Evolutionary conservation across 768 basidiomycete species (phyloP).

Genomic region (Boletus pseudopeckii): DNA sequence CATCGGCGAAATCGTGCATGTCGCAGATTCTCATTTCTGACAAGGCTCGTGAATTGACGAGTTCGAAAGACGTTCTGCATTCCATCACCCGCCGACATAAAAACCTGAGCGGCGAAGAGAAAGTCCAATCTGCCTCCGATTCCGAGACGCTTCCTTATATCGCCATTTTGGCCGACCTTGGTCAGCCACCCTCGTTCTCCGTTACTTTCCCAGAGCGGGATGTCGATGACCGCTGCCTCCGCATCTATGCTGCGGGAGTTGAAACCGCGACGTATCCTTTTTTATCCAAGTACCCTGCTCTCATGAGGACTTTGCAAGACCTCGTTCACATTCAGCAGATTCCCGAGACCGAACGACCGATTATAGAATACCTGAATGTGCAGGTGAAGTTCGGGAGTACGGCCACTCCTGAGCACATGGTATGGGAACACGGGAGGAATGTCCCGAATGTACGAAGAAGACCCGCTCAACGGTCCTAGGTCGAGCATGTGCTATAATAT

Average conservation of each 20-base stretch:
- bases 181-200: not conserved
- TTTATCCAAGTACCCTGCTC: not conserved
- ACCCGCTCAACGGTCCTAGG: not conserved
- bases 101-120: not conserved
- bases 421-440: conserved; percentile 8
- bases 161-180: conserved; percentile 16
- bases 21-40: conserved; percentile 26
- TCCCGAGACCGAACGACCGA: not conserved
- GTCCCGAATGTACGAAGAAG: not conserved
- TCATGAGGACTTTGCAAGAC: not conserved
- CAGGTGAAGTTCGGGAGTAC: not conserved
- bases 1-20: not conserved
- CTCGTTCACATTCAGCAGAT: conserved; percentile 4
- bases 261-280: conserved; percentile 5
- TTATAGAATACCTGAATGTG: not conserved
- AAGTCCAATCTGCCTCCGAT: not conserved
- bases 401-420: not conserved
- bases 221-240: conserved; percentile 8
- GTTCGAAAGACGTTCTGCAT: not conserved
- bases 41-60: not conserved
- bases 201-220: not conserved
- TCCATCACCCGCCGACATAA: not conserved
- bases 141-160: conserved; percentile 7
- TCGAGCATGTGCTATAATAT: not conserved
- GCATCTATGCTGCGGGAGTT: conserved; percentile 8